A percentile compares a stretch with the other conserved stretches of the same genome.
Evolutionary conservation across 306 rosid species (phyloP).

Genomic region (Purshia tridentata): DNA sequence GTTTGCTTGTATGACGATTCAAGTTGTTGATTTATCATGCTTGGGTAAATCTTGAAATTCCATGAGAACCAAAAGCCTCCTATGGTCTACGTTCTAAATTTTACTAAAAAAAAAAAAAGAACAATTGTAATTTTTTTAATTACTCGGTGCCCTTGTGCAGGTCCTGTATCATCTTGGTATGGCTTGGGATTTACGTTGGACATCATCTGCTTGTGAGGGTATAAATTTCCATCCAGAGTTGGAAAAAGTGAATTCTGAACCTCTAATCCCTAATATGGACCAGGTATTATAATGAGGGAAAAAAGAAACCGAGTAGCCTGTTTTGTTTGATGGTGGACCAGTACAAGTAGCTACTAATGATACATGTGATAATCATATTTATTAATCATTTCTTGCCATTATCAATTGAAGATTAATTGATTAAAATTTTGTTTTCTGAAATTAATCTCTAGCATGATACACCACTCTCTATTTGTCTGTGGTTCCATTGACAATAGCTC

Average conservation of each 20-base stretch:
- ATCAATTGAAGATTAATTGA: background rate
- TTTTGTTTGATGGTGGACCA: background rate
- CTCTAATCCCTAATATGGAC: conserved; percentile 60
- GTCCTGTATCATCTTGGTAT: conserved; percentile 82
- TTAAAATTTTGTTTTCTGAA: background rate
- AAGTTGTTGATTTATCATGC: background rate
- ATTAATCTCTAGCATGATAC: background rate
- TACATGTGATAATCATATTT: background rate
- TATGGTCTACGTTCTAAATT: background rate
- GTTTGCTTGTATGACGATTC: too few relatives aligned
- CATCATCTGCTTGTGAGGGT: conserved; percentile 35
- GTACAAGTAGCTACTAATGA: conserved; percentile 10
- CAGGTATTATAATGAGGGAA: conserved; percentile 46
- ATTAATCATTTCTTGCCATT: background rate
- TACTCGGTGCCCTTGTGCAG: conserved; percentile 39
- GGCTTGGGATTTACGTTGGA: conserved; percentile 94
- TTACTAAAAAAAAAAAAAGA: background rate
- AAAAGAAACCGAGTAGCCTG: background rate
- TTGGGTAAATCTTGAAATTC: conserved; percentile 8
- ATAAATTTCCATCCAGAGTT: conserved; percentile 25
- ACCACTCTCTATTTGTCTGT: too few relatives aligned
- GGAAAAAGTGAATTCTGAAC: conserved; percentile 54
- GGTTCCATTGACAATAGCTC: background rate
- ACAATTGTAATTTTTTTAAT: background rate
- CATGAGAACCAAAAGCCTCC: background rate